Evolutionary conservation across 2,329 filamentous ascomycete genomes (phyloP).

Genomic region (Hyphodiscus sp.): DNA sequence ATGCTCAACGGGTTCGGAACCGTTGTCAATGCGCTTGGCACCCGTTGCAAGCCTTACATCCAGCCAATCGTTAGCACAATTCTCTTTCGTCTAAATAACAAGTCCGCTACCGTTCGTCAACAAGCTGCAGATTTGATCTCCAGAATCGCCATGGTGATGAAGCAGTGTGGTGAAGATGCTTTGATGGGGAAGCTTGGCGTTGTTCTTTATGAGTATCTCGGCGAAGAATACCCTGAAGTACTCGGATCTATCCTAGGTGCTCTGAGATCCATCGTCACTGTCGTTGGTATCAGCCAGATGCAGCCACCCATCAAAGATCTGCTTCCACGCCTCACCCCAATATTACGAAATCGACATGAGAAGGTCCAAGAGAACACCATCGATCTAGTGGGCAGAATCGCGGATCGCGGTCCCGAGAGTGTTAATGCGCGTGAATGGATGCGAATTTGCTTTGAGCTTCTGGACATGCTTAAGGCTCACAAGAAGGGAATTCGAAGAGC

Average conservation of each 20-base stretch:
- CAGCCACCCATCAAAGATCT: slow-evolving; percentile 96
- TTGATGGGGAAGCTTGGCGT: slow-evolving; percentile 93
- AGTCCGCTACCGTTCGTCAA: slow-evolving; percentile 91
- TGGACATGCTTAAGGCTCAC: slow-evolving; percentile 99
- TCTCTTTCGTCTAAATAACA: slow-evolving; percentile 95
- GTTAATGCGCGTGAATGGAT: slow-evolving; percentile 99
- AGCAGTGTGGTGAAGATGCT: slow-evolving; percentile 93
- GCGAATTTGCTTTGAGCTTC: slow-evolving; percentile 97
- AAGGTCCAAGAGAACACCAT: slow-evolving; percentile 99
- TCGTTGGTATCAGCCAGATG: slow-evolving; percentile 97
- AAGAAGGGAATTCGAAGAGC: slow-evolving; percentile 98
- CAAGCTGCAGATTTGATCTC: slow-evolving; percentile 96
- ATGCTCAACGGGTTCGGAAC: slow-evolving; percentile 98
- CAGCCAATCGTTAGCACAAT: slow-evolving; percentile 97
- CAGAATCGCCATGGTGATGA: slow-evolving; percentile 97
- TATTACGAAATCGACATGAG: slow-evolving; percentile 94
- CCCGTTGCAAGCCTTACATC: slow-evolving; percentile 90
- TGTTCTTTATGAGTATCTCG: slow-evolving; percentile 94
- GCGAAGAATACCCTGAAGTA: slow-evolving; percentile 97
- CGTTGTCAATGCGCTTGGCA: slow-evolving; percentile 90
- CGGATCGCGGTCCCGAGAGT: slow-evolving; percentile 90
- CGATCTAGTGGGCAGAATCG: slow-evolving; percentile 94
- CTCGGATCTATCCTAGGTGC: slow-evolving; percentile 94
- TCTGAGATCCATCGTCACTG: slow-evolving; percentile 90
- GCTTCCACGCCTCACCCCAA: slow-evolving; percentile 91